Conservation (phyloP, 129 eudicot genomes). For the Erigeron canadensis region DNA sequence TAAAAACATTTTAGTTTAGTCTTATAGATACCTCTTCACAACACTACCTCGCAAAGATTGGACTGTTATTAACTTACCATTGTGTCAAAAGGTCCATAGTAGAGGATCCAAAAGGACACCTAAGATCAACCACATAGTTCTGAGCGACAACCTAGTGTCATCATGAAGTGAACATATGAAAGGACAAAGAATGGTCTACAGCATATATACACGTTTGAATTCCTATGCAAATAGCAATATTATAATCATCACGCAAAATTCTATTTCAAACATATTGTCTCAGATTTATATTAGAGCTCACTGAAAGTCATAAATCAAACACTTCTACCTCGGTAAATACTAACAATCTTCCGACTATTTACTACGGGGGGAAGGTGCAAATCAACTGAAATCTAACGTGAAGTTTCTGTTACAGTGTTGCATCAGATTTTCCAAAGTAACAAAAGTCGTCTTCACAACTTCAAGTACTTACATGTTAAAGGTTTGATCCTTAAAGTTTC, state of each 20-base stretch:
- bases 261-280: not conserved
- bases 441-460: slow-evolving; percentile 2
- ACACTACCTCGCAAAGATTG: not conserved
- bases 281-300: not conserved
- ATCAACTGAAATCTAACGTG: not conserved
- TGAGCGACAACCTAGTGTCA: not conserved
- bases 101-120: slow-evolving; percentile 10
- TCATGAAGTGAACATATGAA: slow-evolving; percentile 14
- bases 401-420: not conserved
- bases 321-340: not conserved
- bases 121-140: slow-evolving; percentile 8
- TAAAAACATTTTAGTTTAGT: not conserved
- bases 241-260: not conserved
- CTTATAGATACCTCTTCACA: not conserved
- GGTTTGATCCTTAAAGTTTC: no score
- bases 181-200: slow-evolving; percentile 1
- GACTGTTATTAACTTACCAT: not conserved
- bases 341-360: slow-evolving; percentile 5
- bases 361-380: not conserved
- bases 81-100: slow-evolving; percentile 13
- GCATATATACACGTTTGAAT: slow-evolving; percentile 3
- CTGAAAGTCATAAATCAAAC: not conserved
- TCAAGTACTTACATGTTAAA: not conserved
- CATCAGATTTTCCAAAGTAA: not conserved
- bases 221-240: not conserved